phyloP scores from a whole-genome alignment of 208 protist genomes.

The Herpetomonas samuelpessoai region DNA sequence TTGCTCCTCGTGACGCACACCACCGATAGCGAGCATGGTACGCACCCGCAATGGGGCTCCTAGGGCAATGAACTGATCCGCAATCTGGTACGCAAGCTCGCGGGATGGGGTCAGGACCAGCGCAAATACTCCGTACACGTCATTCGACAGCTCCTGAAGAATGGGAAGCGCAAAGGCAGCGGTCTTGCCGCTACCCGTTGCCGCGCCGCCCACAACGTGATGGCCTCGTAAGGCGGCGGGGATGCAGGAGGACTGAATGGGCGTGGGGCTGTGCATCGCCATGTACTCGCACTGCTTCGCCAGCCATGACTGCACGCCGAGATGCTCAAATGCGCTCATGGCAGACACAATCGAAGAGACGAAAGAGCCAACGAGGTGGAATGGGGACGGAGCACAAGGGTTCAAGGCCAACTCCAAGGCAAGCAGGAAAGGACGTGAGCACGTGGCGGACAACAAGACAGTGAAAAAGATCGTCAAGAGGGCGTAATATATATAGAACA shows the following conservation, averaged over 20 bases:
- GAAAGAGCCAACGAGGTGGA: background rate
- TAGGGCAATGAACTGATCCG: constrained; percentile 86
- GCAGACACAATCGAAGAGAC: background rate
- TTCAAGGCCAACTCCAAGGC: too few relatives aligned
- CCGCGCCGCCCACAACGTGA: constrained; percentile 93
- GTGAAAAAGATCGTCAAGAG: too few relatives aligned
- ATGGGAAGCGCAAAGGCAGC: constrained; percentile 98
- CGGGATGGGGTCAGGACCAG: constrained; percentile 97
- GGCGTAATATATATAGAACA: too few relatives aligned
- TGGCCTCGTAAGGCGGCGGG: constrained; percentile 70
- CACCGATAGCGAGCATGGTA: constrained; percentile 70
- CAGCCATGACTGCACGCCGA: constrained; percentile 74
- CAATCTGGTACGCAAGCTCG: constrained; percentile 96
- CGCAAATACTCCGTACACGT: constrained; percentile 97
- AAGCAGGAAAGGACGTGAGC: too few relatives aligned
- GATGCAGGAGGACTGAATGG: constrained; percentile 79
- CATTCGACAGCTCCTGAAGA: constrained; percentile 91
- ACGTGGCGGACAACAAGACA: too few relatives aligned
- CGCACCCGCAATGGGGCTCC: constrained; percentile 72
- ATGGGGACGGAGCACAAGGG: too few relatives aligned
- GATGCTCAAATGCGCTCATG: constrained; percentile 64
- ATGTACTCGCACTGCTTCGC: constrained; percentile 75
- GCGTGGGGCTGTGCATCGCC: constrained; percentile 76
- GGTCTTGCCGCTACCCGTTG: constrained; percentile 98
- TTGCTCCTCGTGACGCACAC: constrained; percentile 73